These are phyloP conservation scores for Penstemon newberryi DNA, from an alignment of 257 asterid genomes.

Conservation along the genomic window DNA sequence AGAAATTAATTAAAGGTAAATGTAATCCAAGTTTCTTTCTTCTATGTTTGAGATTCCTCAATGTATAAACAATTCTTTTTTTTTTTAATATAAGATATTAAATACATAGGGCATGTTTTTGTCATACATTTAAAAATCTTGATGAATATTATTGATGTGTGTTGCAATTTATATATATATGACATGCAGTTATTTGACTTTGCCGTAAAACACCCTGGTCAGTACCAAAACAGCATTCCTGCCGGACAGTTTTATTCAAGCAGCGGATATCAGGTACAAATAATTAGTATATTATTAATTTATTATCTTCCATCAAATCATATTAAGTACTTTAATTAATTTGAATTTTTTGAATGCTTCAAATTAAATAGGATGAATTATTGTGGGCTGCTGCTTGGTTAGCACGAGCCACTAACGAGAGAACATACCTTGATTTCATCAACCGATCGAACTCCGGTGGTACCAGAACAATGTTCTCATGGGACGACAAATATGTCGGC, in stretches of 20 bases:
- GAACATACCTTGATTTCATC: slow-evolving; percentile 26
- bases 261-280: slow-evolving; percentile 26
- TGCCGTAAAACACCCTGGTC: slow-evolving; percentile 39
- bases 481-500: slow-evolving; percentile 49
- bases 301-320: not conserved
- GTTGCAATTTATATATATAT: not conserved
- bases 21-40: too few species aligned
- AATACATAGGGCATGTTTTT: too few species aligned
- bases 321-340: not conserved
- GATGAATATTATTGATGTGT: not conserved
- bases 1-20: too few species aligned
- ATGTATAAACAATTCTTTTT: too few species aligned
- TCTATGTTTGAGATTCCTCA: too few species aligned
- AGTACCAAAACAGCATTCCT: slow-evolving; percentile 52
- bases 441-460: slow-evolving; percentile 37
- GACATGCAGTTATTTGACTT: slow-evolving; percentile 53
- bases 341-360: not conserved
- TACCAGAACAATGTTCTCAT: slow-evolving; percentile 38
- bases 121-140: too few species aligned
- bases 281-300: not conserved
- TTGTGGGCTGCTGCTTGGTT: slow-evolving; percentile 36
- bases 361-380: slow-evolving; percentile 25
- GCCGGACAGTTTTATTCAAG: slow-evolving; percentile 47
- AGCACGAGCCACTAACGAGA: slow-evolving; percentile 23
- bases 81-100: too few species aligned